Evolutionary conservation across 2,329 filamentous ascomycete genomes (phyloP).

Genomic region (Nigrospora oryzae): DNA sequence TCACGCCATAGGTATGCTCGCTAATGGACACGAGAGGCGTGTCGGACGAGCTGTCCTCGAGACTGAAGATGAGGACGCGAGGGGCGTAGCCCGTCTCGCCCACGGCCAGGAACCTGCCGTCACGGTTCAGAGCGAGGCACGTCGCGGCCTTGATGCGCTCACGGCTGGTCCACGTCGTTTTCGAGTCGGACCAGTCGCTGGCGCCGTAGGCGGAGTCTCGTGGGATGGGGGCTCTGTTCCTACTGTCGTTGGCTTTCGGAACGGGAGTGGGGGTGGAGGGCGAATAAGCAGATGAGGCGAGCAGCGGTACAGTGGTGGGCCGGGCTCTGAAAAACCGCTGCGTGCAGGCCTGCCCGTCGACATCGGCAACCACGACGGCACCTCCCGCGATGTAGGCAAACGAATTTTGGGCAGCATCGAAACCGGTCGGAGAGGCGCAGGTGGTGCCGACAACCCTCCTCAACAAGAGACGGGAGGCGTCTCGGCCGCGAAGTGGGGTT

Average conservation of each 20-base stretch:
- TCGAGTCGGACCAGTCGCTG: constrained; percentile 52
- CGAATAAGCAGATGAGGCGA: constrained; percentile 45
- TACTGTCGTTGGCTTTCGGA: constrained; percentile 55
- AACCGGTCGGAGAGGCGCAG: constrained; percentile 73
- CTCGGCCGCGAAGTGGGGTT: constrained; percentile 48
- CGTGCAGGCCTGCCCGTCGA: constrained; percentile 58
- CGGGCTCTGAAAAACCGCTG: constrained; percentile 90
- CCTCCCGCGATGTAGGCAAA: constrained; percentile 93
- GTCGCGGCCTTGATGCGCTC: constrained; percentile 93
- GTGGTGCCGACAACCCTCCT: constrained; percentile 88
- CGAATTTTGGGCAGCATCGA: constrained; percentile 68
- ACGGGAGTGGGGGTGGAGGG: constrained; percentile 45
- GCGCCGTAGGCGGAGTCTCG: constrained; percentile 39
- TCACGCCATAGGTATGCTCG: constrained; percentile 86
- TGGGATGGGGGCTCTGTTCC: constrained; percentile 41
- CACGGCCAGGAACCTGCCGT: constrained; percentile 81
- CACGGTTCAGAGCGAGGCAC: constrained; percentile 78
- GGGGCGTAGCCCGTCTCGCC: constrained; percentile 95
- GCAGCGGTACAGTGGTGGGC: constrained; percentile 62
- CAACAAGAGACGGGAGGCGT: constrained; percentile 58
- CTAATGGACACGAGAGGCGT: constrained; percentile 75
- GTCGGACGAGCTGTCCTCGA: constrained; percentile 73
- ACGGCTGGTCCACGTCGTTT: constrained; percentile 76
- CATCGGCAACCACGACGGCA: constrained; percentile 80
- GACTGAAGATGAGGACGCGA: constrained; percentile 80